Base-by-base conservation (phyloP, 2,329 filamentous ascomycete genomes). In the Hypocreales sp. region DNA sequence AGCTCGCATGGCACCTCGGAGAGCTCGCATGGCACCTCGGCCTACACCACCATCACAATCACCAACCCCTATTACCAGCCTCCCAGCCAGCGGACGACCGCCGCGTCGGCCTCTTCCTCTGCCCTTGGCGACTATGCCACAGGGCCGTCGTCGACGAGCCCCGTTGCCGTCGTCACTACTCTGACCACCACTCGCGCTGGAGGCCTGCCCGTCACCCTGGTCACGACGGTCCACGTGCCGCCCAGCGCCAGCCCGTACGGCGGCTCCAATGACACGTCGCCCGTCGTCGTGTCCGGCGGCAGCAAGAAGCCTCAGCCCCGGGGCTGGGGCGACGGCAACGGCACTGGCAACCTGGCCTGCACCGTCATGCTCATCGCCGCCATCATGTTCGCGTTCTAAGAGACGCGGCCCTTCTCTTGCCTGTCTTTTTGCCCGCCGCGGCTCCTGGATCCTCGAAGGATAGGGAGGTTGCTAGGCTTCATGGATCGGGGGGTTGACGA, bases 281-380 rank as follows among this genome's bases (percentile, higher is more conserved):
- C 46, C 17, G 32, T 51, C 28, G 34, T 48, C 25, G 37, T 46
- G 25, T 55, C 52, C 15, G 44, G 40, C 16, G 47, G 41, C 4
- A 41, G 35, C 31, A 53, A 50, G 41, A 44, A 45, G 31, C 41
- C 44, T 3, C 41, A 47, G 31, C 48, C 44, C 19, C 37, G 38
- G 22, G 42, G 41, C 18, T 46, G 44, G 31, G 44, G 41, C 5
- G 35, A 35, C 15, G 36, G 37, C 30, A 50, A 41, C 27, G 41
- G 43, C 31, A 41, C 40, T 13, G 43, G 47, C 32, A 46, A 47
- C 29, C 39, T 55, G 15, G 43, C 46, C 22, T 52, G 47, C 33
- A 37, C 44, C 20, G 37, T 56, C 35, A 47, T 59, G 47, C 36
- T 56, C 28, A 31, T 53, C 20, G 47, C 47, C 9, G 39, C 39